Evolutionary conservation across 2,329 filamentous ascomycete species (phyloP), one percentile per base, ranked within the genome.

Genomic region (Dothiorella sarmentorum): DNA sequence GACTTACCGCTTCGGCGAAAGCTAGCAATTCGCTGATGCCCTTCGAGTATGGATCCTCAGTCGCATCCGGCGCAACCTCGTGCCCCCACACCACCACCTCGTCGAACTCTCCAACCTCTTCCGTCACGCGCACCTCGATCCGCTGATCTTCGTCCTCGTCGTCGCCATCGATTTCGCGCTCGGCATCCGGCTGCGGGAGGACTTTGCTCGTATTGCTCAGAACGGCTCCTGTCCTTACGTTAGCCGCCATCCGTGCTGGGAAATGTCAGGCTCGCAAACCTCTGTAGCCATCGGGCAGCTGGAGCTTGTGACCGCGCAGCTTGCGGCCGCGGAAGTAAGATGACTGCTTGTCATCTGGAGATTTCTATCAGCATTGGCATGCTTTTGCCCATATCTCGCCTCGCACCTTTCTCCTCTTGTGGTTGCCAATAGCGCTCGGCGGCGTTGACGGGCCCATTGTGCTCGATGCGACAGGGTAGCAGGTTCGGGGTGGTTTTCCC

Each of bases 41-140:
- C 69, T 88, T 87, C 4, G 90, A 78, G 69, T 91, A 94, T 1
- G 82, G 78, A 73, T 96, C 90, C 5, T 75, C 75, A 26, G 78
- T 78, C 0, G 79, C 78, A 61, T 87, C 85, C 5, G 85, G 85
- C 51, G 83, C 66, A 1, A 76, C 73, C 64, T 94, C 91, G 71
- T 96, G 91, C 0, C 83, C 86, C 92, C 92, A 97, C n/a, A 96
- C 80, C 3, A 90, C 75, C 52, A 96, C 71, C 57, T 88, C 80
- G 6, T 91, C 84, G 68, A 97, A 97, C 15, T 79, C 79, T 1
- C 85, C 85, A 18, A 85, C 78, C 42, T 84, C 77, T 52, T 88
- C 81, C 64, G 93, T 72, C 1, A 81, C 75, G 53, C 67, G 71
- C 37, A 70, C 64, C 17, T 73, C 69, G 6, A 67, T 64, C 2